These are phyloP conservation scores for Allomyces macrogynus DNA, from an alignment of 192 early-diverging fungal genomes.

Conservation along the genomic window DNA sequence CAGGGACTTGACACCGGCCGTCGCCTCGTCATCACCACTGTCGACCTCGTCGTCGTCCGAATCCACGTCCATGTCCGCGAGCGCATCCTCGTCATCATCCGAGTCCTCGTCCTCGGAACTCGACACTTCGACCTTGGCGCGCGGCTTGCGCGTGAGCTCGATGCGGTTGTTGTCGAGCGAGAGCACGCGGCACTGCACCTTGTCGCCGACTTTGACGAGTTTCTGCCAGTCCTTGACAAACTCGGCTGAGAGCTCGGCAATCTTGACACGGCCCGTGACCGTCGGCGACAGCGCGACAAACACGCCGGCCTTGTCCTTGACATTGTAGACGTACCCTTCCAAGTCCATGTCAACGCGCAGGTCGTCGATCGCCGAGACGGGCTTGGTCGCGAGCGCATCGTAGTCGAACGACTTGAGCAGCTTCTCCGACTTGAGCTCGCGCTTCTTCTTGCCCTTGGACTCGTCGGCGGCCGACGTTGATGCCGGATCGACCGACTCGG, in stretches of 20 bases:
- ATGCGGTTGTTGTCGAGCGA: constrained; percentile 34
- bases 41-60: constrained; percentile 1
- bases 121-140: constrained; percentile 20
- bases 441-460: not conserved
- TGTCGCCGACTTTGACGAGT: constrained; percentile 44
- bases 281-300: constrained; percentile 49
- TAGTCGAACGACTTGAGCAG: constrained; percentile 3
- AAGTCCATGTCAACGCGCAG: constrained; percentile 38
- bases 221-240: constrained; percentile 68
- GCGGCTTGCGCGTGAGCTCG: constrained; percentile 54
- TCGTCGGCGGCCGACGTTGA: no score
- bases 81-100: constrained; percentile 13
- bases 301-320: constrained; percentile 37
- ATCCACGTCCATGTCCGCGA: constrained; percentile 12
- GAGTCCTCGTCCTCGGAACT: constrained; percentile 9
- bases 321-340: constrained; percentile 49
- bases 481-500: no score
- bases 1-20: not conserved
- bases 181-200: constrained; percentile 54
- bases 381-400: constrained; percentile 26
- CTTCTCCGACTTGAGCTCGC: not conserved
- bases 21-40: constrained; percentile 8
- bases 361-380: constrained; percentile 18
- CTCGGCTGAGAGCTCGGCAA: constrained; percentile 65
- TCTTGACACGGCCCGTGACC: constrained; percentile 54